These are phyloP conservation scores for Phoma sp. DNA, from an alignment of 2,329 filamentous ascomycete species.

Conservation along the genomic window DNA sequence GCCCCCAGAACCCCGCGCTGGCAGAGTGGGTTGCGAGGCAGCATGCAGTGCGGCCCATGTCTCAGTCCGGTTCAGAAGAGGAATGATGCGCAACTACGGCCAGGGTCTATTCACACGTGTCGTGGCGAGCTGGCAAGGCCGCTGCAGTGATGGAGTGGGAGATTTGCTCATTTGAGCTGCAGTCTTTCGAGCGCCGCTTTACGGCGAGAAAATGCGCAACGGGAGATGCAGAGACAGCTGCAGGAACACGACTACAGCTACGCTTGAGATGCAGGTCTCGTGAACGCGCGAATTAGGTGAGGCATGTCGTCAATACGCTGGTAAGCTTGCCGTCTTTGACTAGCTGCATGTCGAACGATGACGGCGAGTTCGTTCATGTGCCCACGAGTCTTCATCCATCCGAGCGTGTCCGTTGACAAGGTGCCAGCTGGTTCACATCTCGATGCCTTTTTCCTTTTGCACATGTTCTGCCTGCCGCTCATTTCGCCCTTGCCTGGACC, in stretches of 20 bases:
- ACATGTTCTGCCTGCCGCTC: constrained; percentile 8
- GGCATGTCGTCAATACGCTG: constrained; percentile 23
- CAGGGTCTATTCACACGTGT: neutral
- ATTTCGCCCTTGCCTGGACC: constrained; percentile 5
- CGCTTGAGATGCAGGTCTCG: constrained; percentile 10
- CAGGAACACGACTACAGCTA: constrained; percentile 10
- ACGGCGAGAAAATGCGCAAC: neutral
- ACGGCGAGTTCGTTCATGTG: constrained; percentile 19
- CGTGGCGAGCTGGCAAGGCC: constrained; percentile 1
- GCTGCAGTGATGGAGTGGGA: constrained; percentile 5
- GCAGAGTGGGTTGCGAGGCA: constrained; percentile 7
- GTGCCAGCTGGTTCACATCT: neutral
- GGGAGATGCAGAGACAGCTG: constrained; percentile 4
- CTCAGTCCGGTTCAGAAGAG: neutral
- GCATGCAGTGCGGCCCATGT: constrained; percentile 10
- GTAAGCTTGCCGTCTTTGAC: constrained; percentile 20
- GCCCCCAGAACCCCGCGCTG: constrained; percentile 2
- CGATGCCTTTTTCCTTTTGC: constrained; percentile 6
- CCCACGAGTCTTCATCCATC: constrained; percentile 4
- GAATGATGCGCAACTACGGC: neutral
- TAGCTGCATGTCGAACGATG: constrained; percentile 16
- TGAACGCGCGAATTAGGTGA: constrained; percentile 10
- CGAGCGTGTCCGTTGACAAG: constrained; percentile 5
- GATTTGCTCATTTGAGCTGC: neutral
- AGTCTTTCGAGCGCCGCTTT: constrained; percentile 1